phyloP scores from a whole-genome alignment of 1,284 basidiomycete species.

The Microstroma glucosiphilum region DNA sequence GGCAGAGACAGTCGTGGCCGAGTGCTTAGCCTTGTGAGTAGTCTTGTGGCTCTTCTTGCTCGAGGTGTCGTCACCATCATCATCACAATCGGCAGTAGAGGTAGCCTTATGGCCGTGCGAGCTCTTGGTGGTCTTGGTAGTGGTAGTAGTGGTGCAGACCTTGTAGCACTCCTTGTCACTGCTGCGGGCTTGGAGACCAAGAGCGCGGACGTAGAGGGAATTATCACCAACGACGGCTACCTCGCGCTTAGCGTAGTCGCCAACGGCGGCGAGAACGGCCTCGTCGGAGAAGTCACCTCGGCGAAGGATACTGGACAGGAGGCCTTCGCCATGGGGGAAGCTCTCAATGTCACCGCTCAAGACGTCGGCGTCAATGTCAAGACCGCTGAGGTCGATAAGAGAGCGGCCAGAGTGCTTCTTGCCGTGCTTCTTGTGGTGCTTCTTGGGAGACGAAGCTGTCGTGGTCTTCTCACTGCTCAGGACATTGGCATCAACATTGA shows the following conservation, averaged over 20 bases:
- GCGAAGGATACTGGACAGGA: background rate
- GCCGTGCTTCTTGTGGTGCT: background rate
- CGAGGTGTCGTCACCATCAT: background rate
- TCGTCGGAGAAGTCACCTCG: constrained; percentile 4
- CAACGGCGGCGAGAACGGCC: background rate
- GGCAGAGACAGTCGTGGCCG: background rate
- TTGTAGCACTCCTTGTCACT: background rate
- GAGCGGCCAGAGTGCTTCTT: background rate
- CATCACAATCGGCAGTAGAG: background rate
- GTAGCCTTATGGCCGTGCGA: background rate
- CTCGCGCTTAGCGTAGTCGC: background rate
- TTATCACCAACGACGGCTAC: background rate
- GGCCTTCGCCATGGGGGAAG: constrained; percentile 1
- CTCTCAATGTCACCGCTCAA: constrained; percentile 6
- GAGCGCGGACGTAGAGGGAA: background rate
- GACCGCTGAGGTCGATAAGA: background rate
- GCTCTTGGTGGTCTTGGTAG: background rate
- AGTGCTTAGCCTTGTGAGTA: background rate
- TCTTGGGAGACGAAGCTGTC: no score
- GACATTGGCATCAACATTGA: background rate
- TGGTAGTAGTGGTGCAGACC: background rate
- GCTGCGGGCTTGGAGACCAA: no score
- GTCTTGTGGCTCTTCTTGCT: background rate
- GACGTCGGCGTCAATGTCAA: constrained; percentile 8
- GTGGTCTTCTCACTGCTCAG: background rate